Base-by-base conservation (phyloP, 2,329 filamentous ascomycete species). In the Bimuria novae-zelandiae region DNA sequence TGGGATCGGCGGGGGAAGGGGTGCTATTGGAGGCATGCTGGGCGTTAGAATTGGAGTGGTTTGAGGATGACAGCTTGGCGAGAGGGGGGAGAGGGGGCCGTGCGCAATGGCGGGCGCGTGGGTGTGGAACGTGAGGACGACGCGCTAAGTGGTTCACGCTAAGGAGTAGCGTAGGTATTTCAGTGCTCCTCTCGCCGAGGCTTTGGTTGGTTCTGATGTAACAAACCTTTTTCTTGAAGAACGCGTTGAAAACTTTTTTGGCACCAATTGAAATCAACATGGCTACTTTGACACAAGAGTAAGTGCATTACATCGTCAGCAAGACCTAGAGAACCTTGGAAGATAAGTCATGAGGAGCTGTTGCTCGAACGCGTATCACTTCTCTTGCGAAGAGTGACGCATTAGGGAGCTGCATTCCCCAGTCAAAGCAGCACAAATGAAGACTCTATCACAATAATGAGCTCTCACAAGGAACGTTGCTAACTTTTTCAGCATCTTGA, bases 1-100 rank as follows among this genome's bases (percentile, higher is more conserved):
- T 39, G 14, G 30, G 40, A 22, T 40, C 12, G 23, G 32, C 45
- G 17, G 39, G 14, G 17, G 35, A 23, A 42, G 25, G 23, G 21
- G 7, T 14, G 25, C 29, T 22, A 21, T 35, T 36, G 29, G 32
- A 42, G 39, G 30, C 51, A 50, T 40, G 37, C 44, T 45, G 44
- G 25, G 22, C n/a, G n/a, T n/a, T n/a, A n/a, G 33, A 19, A 25
- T 17, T 10, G 45, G 12, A 47, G 41, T 17, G 40, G 44, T 46
- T 40, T 46, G 52, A 46, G 39, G 32, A 46, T 53, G 14, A 27
- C 37, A 50, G 12, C 39, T 50, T 42, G 39, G 29, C 27, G 27
- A n/a, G n/a, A n/a, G n/a, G n/a, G n/a, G 23, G 36, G 16, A 16
- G 40, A 39, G 21, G 16, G 45, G 30, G 19, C 46, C 46, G 46